Base-by-base conservation (phyloP, 2,329 filamentous ascomycete species). In the Aspergillus brasiliensis region DNA sequence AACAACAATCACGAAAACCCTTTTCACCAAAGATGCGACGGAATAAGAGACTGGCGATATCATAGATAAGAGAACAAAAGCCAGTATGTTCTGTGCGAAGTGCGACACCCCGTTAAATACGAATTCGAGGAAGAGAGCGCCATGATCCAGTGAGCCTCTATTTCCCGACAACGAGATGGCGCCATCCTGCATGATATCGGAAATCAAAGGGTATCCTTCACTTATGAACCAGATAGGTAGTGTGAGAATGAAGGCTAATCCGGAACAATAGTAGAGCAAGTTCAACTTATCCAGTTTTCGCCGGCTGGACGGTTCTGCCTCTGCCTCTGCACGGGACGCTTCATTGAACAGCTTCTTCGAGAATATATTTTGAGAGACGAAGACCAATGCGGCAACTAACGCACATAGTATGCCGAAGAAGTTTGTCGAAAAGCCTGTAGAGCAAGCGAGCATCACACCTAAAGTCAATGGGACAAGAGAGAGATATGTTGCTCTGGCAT, bases 321-420 rank as follows among this genome's bases (percentile, higher is more conserved):
- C 91, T 7, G 88, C 86, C 77, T 97, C 94, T 2, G 91, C 91
- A 60, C 88, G 88, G 6, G 92, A 89, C 6, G 91, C 92, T 73
- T 97, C 93, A 75, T 97, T 99, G 82, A 99, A 99, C 8, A 99
- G 87, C 66, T 92, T 91, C 78, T 99, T 99, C 19, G 94, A 98
- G 66, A 97, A 96, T 59, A 99, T 99, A 73, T 99, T 99, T 73
- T 99, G 95, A 0, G 92, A 95, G 37, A 99, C 95, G 72, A 99
- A 99, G 65, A 98, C 90, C 58, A 98, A 81, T 7, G 95, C 92
- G n/a, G 92, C 93, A 34, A 91, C 81, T 38, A 99, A 88, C 3
- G 95, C 93, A 70, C 93, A 94, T 10, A 94, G 70, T 17, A 99
- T 90, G n/a, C 95, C 95, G 54, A 95, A 84, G 63, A 97, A 85